Evolutionary conservation across 495 filamentous ascomycete species (phyloP), one percentile per base, ranked within the genome.

Genomic region (Penicillium daleae): DNA sequence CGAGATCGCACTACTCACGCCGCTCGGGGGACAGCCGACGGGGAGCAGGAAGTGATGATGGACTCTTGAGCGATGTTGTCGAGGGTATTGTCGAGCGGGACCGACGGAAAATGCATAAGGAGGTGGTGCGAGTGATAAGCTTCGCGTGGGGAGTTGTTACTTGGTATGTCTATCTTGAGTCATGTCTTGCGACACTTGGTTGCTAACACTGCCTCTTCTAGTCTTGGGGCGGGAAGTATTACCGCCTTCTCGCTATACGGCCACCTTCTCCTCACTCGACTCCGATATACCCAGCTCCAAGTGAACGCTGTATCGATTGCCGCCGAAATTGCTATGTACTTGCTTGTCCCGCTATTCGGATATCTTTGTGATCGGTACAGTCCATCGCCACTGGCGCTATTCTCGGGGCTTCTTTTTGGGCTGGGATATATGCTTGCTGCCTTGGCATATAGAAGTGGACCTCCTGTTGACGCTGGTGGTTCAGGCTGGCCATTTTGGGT

Each of bases 241-340:
- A 90, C 91, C 6, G 87, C 92, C 21, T 98, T 92, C 81, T 95
- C 91, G 4, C 84, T 99, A 39, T 99, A 97, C 76, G 94, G 89
- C 4, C 93, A 90, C 59, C 80, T 94, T 44, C 90, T 99, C 74
- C 89, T 96, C 67, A 86, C 87, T 46, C 85, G 88, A 56, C 82
- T 99, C 57, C 88, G 84, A 65, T 99, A 97, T 70, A 89, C 87
- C 2, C 95, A 99, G 76, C 83, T 92, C 57, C 91, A 92, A 66
- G 91, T 99, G 72, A 99, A 99, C 75, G 85, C 87, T 22, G 87
- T 97, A 21, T 88, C 90, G 48, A 94, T 93, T 67, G 86, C 89
- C 24, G 92, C 90, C 9, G 92, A 90, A 69, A 76, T 97, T 19
- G 86, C 90, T 51, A 88, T 96, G 84, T 99, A 99, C 74, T 83